These are phyloP conservation scores for Pythium sp. DNA, from an alignment of 352 stramenopile genomes.

Conservation along the genomic window DNA sequence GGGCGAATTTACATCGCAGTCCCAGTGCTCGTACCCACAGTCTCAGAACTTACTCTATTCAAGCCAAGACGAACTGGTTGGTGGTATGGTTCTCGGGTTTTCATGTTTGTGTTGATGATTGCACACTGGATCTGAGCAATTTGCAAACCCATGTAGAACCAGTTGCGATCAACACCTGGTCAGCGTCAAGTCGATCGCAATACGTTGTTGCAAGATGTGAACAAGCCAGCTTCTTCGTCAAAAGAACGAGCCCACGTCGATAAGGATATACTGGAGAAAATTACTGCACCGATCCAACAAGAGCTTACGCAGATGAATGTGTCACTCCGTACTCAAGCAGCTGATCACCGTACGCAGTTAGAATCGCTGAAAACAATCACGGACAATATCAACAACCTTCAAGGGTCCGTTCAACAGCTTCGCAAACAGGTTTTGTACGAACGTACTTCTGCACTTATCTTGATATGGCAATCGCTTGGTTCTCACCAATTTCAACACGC, in stretches of 20 bases:
- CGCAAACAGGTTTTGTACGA: slow-evolving; percentile 15
- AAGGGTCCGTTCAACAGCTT: slow-evolving; percentile 11
- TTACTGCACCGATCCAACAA: slow-evolving; percentile 15
- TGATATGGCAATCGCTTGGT: neutral
- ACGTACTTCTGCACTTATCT: neutral
- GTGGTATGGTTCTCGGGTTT: neutral
- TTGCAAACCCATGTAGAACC: slow-evolving; percentile 1
- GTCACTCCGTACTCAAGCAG: slow-evolving; percentile 8
- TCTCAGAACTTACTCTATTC: slow-evolving; percentile 17
- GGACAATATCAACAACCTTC: neutral
- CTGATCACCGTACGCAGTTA: neutral
- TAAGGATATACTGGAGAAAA: slow-evolving; percentile 14
- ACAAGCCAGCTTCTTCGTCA: neutral
- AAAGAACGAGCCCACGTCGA: slow-evolving; percentile 9
- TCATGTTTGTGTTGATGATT: neutral
- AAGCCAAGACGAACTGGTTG: slow-evolving; percentile 21
- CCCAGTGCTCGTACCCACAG: slow-evolving; percentile 18
- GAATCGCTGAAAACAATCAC: slow-evolving; percentile 13
- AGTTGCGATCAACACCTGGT: neutral
- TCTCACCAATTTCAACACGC: neutral
- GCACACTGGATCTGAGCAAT: neutral
- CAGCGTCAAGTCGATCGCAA: neutral
- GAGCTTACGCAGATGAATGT: slow-evolving; percentile 8
- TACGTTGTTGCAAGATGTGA: neutral
- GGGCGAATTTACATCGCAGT: slow-evolving; percentile 17